Conservation (phyloP, 2,329 filamentous ascomycete species). For the Microsporum ferrugineum region DNA sequence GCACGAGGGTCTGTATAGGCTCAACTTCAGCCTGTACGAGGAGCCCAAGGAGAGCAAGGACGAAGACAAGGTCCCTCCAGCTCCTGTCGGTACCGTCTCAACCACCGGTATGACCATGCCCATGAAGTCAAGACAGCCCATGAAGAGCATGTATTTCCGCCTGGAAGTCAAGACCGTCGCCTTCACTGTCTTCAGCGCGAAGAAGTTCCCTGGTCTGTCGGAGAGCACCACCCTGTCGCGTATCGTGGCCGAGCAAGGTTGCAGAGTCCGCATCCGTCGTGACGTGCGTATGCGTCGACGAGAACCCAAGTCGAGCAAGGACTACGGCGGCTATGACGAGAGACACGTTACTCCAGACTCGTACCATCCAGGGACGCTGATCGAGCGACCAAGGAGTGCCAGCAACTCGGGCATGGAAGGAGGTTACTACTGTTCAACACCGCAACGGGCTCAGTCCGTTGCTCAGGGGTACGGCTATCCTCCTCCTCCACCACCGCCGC, state of each 20-base stretch:
- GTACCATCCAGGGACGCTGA: conserved; percentile 33
- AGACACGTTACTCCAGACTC: conserved; percentile 41
- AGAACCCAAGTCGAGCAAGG: conserved; percentile 56
- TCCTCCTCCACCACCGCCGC: conserved; percentile 31
- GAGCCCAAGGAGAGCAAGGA: conserved; percentile 79
- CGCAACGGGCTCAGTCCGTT: conserved; percentile 37
- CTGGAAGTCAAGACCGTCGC: conserved; percentile 80
- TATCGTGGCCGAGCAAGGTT: conserved; percentile 89
- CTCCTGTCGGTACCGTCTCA: conserved; percentile 20
- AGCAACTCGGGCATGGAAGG: conserved; percentile 48
- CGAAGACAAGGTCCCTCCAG: conserved; percentile 47
- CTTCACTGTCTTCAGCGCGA: conserved; percentile 87
- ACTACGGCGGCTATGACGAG: conserved; percentile 52
- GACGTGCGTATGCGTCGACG: conserved; percentile 87
- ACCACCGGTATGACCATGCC: conserved; percentile 9
- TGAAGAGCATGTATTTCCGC: conserved; percentile 63
- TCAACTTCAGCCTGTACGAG: conserved; percentile 89
- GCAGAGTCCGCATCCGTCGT: conserved; percentile 85
- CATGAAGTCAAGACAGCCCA: conserved; percentile 34
- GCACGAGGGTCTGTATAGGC: conserved; percentile 84
- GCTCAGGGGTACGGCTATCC: conserved; percentile 36
- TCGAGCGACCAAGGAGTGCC: conserved; percentile 47
- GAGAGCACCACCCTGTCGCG: conserved; percentile 83
- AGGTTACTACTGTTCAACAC: conserved; percentile 32
- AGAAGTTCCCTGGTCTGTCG: conserved; percentile 91